Conservation (phyloP, 1,139 yeast genomes). For the Pichia sp. region DNA sequence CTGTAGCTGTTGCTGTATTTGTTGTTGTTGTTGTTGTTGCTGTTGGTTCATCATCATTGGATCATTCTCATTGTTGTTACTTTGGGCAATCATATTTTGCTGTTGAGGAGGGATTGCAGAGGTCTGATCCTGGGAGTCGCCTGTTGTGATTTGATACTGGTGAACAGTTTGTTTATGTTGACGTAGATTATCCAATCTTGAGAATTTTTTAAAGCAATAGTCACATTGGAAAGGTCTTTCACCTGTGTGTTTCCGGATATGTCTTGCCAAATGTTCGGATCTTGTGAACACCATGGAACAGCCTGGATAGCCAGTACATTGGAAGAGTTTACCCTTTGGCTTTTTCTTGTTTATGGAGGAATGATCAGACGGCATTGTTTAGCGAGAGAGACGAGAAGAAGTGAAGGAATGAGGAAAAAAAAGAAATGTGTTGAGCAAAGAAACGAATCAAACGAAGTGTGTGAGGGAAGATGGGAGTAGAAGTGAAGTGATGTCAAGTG, state of each 20-base stretch:
- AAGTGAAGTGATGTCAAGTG: too few relatives aligned
- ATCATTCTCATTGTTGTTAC: neutral
- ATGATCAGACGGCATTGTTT: neutral
- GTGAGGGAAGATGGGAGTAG: too few relatives aligned
- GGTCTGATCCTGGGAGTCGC: too few relatives aligned
- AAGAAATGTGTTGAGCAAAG: too few relatives aligned
- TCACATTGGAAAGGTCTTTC: conserved; percentile 93
- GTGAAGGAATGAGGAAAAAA: too few relatives aligned
- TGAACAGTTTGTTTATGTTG: conserved; percentile 95
- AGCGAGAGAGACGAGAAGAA: too few relatives aligned
- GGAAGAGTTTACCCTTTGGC: conserved; percentile 65
- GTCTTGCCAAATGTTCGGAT: conserved; percentile 89
- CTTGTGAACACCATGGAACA: conserved; percentile 88
- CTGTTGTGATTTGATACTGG: conserved; percentile 51
- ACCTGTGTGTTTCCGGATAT: conserved; percentile 91
- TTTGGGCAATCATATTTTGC: too few relatives aligned
- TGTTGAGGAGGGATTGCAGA: too few relatives aligned
- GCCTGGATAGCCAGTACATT: conserved; percentile 84
- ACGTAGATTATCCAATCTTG: conserved; percentile 82
- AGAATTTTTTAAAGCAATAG: conserved; percentile 74
- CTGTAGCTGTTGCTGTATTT: too few relatives aligned
- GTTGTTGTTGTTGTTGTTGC: neutral
- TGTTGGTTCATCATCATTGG: too few relatives aligned
- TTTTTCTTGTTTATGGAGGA: conserved; percentile 38
- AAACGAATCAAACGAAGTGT: too few relatives aligned